phyloP scores from a whole-genome alignment of 306 rosid species.

The Dicorynia guianensis region DNA sequence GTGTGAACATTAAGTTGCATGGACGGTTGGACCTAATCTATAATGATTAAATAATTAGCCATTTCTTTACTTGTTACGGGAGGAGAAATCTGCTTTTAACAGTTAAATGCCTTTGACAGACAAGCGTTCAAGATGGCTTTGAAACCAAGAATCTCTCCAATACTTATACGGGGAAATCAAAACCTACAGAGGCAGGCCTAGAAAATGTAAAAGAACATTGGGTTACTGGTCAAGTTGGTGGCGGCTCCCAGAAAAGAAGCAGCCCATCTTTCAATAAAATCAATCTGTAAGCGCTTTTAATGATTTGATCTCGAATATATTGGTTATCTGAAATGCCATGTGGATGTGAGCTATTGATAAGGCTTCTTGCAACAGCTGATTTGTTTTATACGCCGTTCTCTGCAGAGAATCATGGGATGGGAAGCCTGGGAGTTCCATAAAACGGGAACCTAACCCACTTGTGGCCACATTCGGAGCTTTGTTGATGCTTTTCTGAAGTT shows the following conservation, averaged over 20 bases:
- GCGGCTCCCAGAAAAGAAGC: conserved; percentile 60
- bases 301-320: conserved; percentile 9
- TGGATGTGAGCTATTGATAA: conserved; percentile 25
- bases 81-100: conserved; percentile 29
- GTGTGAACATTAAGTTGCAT: conserved; percentile 1
- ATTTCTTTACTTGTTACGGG: conserved; percentile 6
- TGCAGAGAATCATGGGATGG: conserved; percentile 95
- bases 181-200: conserved; percentile 45
- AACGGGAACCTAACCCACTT: conserved; percentile 62
- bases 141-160: conserved; percentile 42
- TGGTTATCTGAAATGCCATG: conserved; percentile 12
- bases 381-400: conserved; percentile 32
- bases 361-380: conserved; percentile 32
- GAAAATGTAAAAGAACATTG: conserved; percentile 42
- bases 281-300: conserved; percentile 70
- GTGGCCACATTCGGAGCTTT: conserved; percentile 58
- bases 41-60: background rate
- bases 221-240: conserved; percentile 44
- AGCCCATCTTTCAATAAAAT: conserved; percentile 80
- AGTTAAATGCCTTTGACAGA: conserved; percentile 57
- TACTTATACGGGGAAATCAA: conserved; percentile 37
- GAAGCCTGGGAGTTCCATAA: conserved; percentile 46
- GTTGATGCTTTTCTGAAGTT: conserved; percentile 70
- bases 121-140: conserved; percentile 40
- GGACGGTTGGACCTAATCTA: conserved; percentile 5